These are phyloP conservation scores for Ascochyta rabiei DNA, from an alignment of 2,329 filamentous ascomycete genomes.

Conservation along the genomic window DNA sequence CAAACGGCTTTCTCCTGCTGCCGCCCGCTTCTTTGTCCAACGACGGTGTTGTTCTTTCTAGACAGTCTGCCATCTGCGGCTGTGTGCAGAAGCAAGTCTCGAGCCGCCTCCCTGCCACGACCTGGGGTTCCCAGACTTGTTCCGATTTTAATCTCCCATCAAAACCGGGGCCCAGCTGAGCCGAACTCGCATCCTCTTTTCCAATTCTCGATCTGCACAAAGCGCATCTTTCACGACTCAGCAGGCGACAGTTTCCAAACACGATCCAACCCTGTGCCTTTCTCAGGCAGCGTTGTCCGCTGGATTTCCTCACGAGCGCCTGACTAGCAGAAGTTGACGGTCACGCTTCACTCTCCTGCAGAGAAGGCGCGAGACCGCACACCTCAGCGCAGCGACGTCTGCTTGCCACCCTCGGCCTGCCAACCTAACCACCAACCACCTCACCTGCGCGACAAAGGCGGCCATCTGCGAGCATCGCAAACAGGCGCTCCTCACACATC, in stretches of 20 bases:
- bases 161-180: constrained; percentile 16
- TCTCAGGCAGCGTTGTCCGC: constrained; percentile 20
- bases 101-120: constrained; percentile 8
- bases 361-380: constrained; percentile 22
- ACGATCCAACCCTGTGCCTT: constrained; percentile 5
- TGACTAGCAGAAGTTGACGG: constrained; percentile 20
- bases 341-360: constrained; percentile 23
- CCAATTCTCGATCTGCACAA: neutral
- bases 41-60: neutral
- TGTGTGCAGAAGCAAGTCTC: constrained; percentile 6
- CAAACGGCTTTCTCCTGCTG: constrained; percentile 1
- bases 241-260: neutral
- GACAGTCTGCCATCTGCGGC: constrained; percentile 1
- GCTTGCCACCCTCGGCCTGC: neutral
- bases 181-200: constrained; percentile 3
- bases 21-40: constrained; percentile 1
- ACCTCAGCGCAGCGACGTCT: constrained; percentile 16
- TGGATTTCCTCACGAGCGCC: constrained; percentile 19
- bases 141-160: constrained; percentile 10
- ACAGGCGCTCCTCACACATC: neutral
- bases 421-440: neutral
- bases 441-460: constrained; percentile 4
- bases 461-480: constrained; percentile 5
- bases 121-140: neutral
- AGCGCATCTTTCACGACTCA: neutral